Percentiles rank a stretch among this genome's conserved stretches.
Evolutionary conservation across 805 yeast species (phyloP).

Genomic region (Tetrapisispora arboricola): DNA sequence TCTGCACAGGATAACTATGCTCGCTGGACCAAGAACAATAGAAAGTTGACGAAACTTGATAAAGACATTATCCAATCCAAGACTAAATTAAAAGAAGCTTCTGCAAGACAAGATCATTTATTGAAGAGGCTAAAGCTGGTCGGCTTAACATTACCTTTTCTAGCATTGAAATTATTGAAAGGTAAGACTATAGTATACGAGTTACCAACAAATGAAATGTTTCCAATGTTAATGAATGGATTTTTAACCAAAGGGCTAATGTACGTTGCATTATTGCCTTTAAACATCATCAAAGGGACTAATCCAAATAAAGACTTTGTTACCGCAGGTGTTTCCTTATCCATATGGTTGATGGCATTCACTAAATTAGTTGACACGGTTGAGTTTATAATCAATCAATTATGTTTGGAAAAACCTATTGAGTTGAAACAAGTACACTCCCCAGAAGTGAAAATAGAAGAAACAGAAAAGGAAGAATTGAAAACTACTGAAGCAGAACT

Average conservation of each 20-base stretch:
- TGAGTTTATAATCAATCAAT: conserved; percentile 20
- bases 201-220: conserved; percentile 20
- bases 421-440: conserved; percentile 6
- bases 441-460: not conserved
- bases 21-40: conserved; percentile 85
- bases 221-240: conserved; percentile 24
- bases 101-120: conserved; percentile 7
- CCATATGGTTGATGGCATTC: conserved; percentile 29
- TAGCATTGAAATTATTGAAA: conserved; percentile 24
- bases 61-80: conserved; percentile 40
- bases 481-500: conserved; percentile 3
- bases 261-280: conserved; percentile 20
- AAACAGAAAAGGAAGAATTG: not conserved
- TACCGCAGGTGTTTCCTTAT: conserved; percentile 25
- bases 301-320: not conserved
- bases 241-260: conserved; percentile 28
- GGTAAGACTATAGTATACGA: conserved; percentile 25
- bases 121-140: conserved; percentile 16
- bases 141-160: conserved; percentile 26
- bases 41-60: conserved; percentile 51
- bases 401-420: conserved; percentile 6
- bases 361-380: conserved; percentile 20
- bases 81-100: conserved; percentile 26
- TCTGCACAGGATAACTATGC: conserved; percentile 93
- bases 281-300: conserved; percentile 9